Evolutionary conservation across 441 rosid species (phyloP).

Genomic region (Theobroma grandiflorum): DNA sequence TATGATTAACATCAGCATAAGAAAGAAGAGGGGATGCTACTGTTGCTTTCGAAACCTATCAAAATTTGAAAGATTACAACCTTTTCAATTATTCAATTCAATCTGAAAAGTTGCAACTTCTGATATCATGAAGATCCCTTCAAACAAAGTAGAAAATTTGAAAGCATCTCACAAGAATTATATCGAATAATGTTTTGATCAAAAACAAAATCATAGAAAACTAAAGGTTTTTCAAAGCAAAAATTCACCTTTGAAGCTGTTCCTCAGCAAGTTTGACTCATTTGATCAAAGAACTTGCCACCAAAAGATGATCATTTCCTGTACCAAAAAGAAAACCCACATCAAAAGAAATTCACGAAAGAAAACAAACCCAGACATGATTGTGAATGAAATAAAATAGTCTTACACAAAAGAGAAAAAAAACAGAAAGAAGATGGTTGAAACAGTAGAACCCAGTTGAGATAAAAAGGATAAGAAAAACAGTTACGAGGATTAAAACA

Average conservation of each 20-base stretch:
- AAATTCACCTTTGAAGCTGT: slow-evolving; percentile 18
- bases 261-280: background rate
- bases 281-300: slow-evolving; percentile 3
- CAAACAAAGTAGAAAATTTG: background rate
- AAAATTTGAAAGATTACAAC: background rate
- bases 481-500: background rate
- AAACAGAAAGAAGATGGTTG: background rate
- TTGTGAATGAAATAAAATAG: background rate
- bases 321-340: background rate
- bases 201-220: background rate
- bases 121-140: background rate
- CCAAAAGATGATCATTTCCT: background rate
- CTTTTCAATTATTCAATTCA: slow-evolving; percentile 1
- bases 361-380: background rate
- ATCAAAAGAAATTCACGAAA: background rate
- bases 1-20: background rate
- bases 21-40: background rate
- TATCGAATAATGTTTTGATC: too few relatives aligned
- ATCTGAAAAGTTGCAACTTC: background rate
- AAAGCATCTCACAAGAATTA: background rate
- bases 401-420: background rate
- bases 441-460: background rate
- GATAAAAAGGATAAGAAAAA: background rate
- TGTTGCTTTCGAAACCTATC: background rate
- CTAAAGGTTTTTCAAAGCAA: background rate